phyloP scores from a whole-genome alignment of 2,329 filamentous ascomycete species.

The Coleophoma crateriformis region DNA sequence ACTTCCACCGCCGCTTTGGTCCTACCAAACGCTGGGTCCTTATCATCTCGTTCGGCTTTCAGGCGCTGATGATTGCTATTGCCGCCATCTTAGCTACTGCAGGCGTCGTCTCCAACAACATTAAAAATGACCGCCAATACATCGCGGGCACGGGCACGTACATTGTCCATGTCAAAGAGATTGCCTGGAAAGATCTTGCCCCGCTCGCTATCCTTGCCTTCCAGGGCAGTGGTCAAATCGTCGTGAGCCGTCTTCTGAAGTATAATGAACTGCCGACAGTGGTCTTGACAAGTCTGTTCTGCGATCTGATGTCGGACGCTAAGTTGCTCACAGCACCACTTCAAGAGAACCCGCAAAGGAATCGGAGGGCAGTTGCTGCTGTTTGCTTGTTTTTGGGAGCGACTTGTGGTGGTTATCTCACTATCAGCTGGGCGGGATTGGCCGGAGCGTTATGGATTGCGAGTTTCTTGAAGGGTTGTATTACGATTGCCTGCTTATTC shows the following conservation, averaged over 20 bases:
- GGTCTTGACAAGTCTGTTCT: slow-evolving; percentile 75
- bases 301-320: slow-evolving; percentile 68
- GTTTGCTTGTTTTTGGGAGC: slow-evolving; percentile 44
- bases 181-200: slow-evolving; percentile 55
- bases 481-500: too few species aligned
- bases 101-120: slow-evolving; percentile 22
- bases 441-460: slow-evolving; percentile 40
- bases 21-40: slow-evolving; percentile 62
- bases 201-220: slow-evolving; percentile 68
- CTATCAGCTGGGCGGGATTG: slow-evolving; percentile 41
- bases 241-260: slow-evolving; percentile 62
- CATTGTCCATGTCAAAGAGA: slow-evolving; percentile 27
- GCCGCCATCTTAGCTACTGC: slow-evolving; percentile 46
- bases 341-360: slow-evolving; percentile 39
- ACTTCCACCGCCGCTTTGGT: slow-evolving; percentile 59
- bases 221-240: slow-evolving; percentile 70
- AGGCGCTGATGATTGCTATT: slow-evolving; percentile 45
- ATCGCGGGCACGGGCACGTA: too few species aligned
- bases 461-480: slow-evolving; percentile 1
- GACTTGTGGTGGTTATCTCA: slow-evolving; percentile 45
- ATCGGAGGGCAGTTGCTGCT: slow-evolving; percentile 42
- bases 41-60: slow-evolving; percentile 48
- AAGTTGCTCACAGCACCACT: slow-evolving; percentile 31
- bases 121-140: too few species aligned
- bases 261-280: slow-evolving; percentile 68